Evolutionary conservation across 1,139 yeast species (phyloP), one percentile per base, ranked within the genome.

Genomic region (Citeromyces siamensis): DNA sequence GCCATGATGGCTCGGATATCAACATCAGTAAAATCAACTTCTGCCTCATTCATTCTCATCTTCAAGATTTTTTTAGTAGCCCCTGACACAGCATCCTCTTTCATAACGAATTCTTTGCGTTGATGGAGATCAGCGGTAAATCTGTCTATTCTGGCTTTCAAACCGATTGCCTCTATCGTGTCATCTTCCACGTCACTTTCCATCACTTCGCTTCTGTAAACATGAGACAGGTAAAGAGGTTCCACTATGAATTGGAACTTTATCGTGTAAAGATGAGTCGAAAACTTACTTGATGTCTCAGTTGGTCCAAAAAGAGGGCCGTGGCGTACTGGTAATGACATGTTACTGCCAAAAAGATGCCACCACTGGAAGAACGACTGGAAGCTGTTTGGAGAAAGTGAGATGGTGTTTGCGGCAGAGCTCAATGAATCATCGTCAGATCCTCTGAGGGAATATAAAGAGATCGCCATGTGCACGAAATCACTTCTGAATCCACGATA

Each of bases 41-140:
- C 88, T 3, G 90, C 95, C 36, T 71, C 62, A 46, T 80, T 73
- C 68, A 86, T 74, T 46, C 75, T 75, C 70, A 86, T 71, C 42
- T 73, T 76, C 51, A 70, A 57, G 2, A 72, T 51, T 40, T 64
- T 65, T 40, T 71, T 70, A 44, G 76, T 70, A 20, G 76, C 67
- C 40, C 75, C 69, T 40, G 81, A 65, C 28, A 69, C 67, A 36
- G 71, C 66, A 44, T 79, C 76, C 34, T 72, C 70, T 46, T 75
- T 74, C 4, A 73, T 66, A 19, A 74, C 64, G n/a, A 76, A 65
- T 52, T 86, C 94, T 45, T 85, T 80, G 38, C 95, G 64, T 51
- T 80, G 95, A 50, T 88, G 96, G 28, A 88, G 56, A 50, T 86
- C 96, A 54, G 90, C 64, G 6, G 67, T 56, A 49, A 88, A 83